Evolutionary conservation across 495 filamentous ascomycete genomes (phyloP).

Genomic region (Sporormia fimetaria): DNA sequence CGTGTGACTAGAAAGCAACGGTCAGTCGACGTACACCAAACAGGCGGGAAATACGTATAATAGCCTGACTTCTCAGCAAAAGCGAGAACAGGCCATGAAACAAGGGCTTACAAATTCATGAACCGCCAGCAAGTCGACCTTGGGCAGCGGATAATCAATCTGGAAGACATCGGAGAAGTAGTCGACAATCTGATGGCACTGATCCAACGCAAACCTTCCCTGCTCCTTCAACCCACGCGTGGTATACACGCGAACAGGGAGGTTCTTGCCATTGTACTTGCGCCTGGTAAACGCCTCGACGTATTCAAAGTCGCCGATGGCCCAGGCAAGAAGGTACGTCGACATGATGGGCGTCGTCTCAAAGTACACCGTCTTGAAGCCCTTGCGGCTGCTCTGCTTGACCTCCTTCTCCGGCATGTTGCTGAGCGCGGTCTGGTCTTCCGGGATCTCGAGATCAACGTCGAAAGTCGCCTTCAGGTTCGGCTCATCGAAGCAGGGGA

Average conservation of each 20-base stretch:
- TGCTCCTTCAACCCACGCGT: conserved; percentile 83
- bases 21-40: conserved; percentile 26
- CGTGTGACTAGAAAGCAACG: conserved; percentile 44
- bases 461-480: conserved; percentile 94
- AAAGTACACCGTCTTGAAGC: conserved; percentile 70
- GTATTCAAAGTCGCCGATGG: conserved; percentile 92
- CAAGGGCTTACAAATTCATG: conserved; percentile 72
- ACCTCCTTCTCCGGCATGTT: conserved; percentile 81
- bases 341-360: conserved; percentile 87
- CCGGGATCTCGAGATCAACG: conserved; percentile 80
- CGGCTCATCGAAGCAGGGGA: conserved; percentile 97
- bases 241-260: conserved; percentile 94
- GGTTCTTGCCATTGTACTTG: conserved; percentile 73
- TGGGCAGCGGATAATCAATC: conserved; percentile 91
- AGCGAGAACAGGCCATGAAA: not conserved
- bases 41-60: conserved; percentile 27
- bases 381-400: conserved; percentile 45
- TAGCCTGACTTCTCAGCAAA: conserved; percentile 23
- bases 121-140: conserved; percentile 88
- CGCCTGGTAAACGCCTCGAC: conserved; percentile 79
- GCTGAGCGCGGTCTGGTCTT: conserved; percentile 73
- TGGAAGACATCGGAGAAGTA: conserved; percentile 91
- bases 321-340: conserved; percentile 90
- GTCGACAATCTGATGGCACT: conserved; percentile 80
- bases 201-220: conserved; percentile 72